A percentile compares a stretch with the other conserved stretches of the same genome.
phyloP scores from a whole-genome alignment of 345 rosid species.

The Populus euphratica region DNA sequence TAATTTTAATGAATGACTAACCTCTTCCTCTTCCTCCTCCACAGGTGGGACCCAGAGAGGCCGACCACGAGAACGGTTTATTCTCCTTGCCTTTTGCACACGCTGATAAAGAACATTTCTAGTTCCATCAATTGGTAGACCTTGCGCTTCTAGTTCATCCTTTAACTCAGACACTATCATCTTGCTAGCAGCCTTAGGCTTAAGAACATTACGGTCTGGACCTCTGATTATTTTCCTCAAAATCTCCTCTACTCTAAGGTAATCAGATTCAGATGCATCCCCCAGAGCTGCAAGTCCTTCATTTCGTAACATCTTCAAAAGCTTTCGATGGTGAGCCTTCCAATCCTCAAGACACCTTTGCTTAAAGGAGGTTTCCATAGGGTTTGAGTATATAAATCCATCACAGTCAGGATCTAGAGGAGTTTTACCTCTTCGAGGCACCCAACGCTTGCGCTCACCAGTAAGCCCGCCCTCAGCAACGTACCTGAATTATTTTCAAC shows the following conservation, averaged over 20 bases:
- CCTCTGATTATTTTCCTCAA: conserved; percentile 69
- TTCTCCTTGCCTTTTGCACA: conserved; percentile 95
- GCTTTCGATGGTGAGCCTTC: conserved; percentile 68
- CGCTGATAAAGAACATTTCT: conserved; percentile 98
- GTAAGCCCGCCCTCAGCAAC: conserved; percentile 91
- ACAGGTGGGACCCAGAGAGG: conserved; percentile 99
- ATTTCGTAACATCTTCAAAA: conserved; percentile 59
- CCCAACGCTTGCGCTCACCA: conserved; percentile 98
- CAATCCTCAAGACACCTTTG: conserved; percentile 83
- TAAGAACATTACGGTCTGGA: conserved; percentile 70
- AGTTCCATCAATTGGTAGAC: conserved; percentile 89
- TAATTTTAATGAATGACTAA: conserved; percentile 19
- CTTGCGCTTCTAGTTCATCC: conserved; percentile 98
- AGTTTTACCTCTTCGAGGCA: conserved; percentile 87
- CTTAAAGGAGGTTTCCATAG: conserved; percentile 88
- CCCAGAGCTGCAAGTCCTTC: conserved; percentile 80
- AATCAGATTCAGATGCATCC: conserved; percentile 76
- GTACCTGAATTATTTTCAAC: conserved; percentile 50
- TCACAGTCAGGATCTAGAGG: conserved; percentile 90
- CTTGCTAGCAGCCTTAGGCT: conserved; percentile 99
- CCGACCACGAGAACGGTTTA: conserved; percentile 92
- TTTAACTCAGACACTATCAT: conserved; percentile 86
- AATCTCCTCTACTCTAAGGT: conserved; percentile 68
- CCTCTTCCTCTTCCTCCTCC: conserved; percentile 96
- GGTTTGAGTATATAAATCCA: conserved; percentile 83